phyloP scores from a whole-genome alignment of 2,329 filamentous ascomycete species.

The Teratosphaeriaceae sp. region DNA sequence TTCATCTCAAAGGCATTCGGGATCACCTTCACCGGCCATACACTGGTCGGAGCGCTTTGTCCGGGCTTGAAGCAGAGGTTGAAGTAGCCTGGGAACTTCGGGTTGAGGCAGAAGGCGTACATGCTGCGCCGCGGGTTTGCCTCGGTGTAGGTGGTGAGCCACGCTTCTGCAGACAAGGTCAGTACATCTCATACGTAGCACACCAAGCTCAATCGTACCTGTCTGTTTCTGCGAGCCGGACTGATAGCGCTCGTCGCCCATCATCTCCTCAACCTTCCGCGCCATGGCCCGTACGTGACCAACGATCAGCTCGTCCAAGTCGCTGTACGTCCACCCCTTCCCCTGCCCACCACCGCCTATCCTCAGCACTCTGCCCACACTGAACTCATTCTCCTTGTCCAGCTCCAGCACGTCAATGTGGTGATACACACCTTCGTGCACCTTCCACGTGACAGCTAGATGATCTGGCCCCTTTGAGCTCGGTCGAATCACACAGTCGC shows the following conservation, averaged over 20 bases:
- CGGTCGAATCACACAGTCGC: slow-evolving; percentile 90
- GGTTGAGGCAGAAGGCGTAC: slow-evolving; percentile 93
- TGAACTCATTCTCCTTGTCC: slow-evolving; percentile 95
- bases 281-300: slow-evolving; percentile 97
- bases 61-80: slow-evolving; percentile 94
- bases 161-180: slow-evolving; percentile 61
- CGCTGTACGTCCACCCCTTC: slow-evolving; percentile 77
- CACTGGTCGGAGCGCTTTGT: slow-evolving; percentile 62
- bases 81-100: slow-evolving; percentile 90
- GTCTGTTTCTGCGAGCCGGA: slow-evolving; percentile 70
- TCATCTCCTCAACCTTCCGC: slow-evolving; percentile 94
- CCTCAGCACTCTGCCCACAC: slow-evolving; percentile 76
- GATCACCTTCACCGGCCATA: slow-evolving; percentile 82
- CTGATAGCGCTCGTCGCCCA: slow-evolving; percentile 90
- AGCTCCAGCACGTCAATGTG: slow-evolving; percentile 96
- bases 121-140: slow-evolving; percentile 91
- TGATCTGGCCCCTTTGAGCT: slow-evolving; percentile 95
- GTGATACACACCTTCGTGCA: slow-evolving; percentile 91
- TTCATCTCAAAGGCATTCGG: slow-evolving; percentile 90
- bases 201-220: too few species aligned
- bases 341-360: slow-evolving; percentile 53
- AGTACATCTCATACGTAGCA: too few species aligned
- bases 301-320: slow-evolving; percentile 95
- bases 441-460: slow-evolving; percentile 95
- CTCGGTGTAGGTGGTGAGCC: slow-evolving; percentile 91